Evolutionary conservation across 805 yeast genomes (phyloP).

Genomic region (Candida fluviatilis): DNA sequence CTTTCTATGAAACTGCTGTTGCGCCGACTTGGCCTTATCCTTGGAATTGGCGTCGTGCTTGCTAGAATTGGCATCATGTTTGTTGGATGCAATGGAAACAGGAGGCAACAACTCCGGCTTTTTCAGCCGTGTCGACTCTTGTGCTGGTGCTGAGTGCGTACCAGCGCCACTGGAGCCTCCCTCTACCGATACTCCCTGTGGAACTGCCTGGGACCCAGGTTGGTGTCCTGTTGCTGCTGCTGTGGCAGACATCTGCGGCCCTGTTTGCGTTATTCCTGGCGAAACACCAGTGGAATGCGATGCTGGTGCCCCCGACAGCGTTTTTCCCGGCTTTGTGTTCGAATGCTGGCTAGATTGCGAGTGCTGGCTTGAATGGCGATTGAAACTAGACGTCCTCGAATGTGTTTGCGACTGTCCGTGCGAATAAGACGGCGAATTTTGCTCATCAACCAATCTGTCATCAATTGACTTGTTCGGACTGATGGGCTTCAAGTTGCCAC

Average conservation of each 20-base stretch:
- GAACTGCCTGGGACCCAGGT: too few relatives aligned
- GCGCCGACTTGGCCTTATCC: slow-evolving; percentile 6
- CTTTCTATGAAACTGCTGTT: slow-evolving; percentile 68
- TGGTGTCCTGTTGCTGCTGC: too few relatives aligned
- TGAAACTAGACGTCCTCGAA: slow-evolving; percentile 14
- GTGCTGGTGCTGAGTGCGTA: slow-evolving; percentile 3
- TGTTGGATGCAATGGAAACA: slow-evolving; percentile 20
- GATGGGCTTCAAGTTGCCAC: slow-evolving; percentile 30
- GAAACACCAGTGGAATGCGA: not conserved
- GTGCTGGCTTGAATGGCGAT: slow-evolving; percentile 5
- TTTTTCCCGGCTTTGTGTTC: not conserved
- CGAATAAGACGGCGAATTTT: not conserved
- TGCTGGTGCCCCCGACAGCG: not conserved
- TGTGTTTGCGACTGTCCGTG: slow-evolving; percentile 8
- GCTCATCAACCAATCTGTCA: slow-evolving; percentile 1
- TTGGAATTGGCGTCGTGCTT: not conserved
- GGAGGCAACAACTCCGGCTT: slow-evolving; percentile 29
- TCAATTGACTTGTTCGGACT: slow-evolving; percentile 8
- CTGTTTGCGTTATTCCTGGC: not conserved
- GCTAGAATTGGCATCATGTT: slow-evolving; percentile 1
- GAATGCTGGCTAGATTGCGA: not conserved
- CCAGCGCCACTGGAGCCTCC: slow-evolving; percentile 6
- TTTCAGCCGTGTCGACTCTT: slow-evolving; percentile 9
- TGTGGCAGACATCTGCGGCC: not conserved
- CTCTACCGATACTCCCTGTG: too few relatives aligned